Percentiles rank a stretch among this genome's conserved stretches.
These are phyloP conservation scores for Pleurotus djamor DNA, from an alignment of 768 basidiomycete genomes.

Conservation along the genomic window DNA sequence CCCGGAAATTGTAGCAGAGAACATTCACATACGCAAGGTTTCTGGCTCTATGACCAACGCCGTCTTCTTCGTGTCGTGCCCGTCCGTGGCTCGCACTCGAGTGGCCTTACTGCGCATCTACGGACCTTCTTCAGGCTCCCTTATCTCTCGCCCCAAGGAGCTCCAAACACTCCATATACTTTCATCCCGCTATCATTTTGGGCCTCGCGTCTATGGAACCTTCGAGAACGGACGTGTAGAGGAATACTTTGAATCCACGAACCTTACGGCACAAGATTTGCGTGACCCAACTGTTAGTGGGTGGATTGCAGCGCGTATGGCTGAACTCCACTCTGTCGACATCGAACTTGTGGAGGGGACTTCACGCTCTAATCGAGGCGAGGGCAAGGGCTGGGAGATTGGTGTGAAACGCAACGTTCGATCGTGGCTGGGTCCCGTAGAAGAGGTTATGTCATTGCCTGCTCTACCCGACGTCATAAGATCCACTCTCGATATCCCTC, in stretches of 20 bases:
- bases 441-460: constrained; percentile 69
- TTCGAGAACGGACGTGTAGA: constrained; percentile 95
- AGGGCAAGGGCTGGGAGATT: constrained; percentile 52
- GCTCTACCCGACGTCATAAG: constrained; percentile 41
- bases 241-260: constrained; percentile 89
- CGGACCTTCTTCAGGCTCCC: constrained; percentile 78
- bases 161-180: constrained; percentile 87
- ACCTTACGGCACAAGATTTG: constrained; percentile 76
- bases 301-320: constrained; percentile 94
- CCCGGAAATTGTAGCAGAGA: constrained; percentile 38
- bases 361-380: constrained; percentile 29
- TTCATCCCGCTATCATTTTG: constrained; percentile 84
- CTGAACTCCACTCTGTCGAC: constrained; percentile 93
- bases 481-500: constrained; percentile 59
- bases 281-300: constrained; percentile 72
- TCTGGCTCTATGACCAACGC: constrained; percentile 95
- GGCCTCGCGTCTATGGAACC: constrained; percentile 90
- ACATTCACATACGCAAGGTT: constrained; percentile 70
- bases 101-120: constrained; percentile 91
- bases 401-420: constrained; percentile 65
- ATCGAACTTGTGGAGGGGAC: constrained; percentile 60
- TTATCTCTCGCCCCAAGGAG: constrained; percentile 88
- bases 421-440: constrained; percentile 70
- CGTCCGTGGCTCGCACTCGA: constrained; percentile 39
- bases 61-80: constrained; percentile 92